Evolutionary conservation across 805 yeast genomes (phyloP).

Genomic region (Ogataea neopini): DNA sequence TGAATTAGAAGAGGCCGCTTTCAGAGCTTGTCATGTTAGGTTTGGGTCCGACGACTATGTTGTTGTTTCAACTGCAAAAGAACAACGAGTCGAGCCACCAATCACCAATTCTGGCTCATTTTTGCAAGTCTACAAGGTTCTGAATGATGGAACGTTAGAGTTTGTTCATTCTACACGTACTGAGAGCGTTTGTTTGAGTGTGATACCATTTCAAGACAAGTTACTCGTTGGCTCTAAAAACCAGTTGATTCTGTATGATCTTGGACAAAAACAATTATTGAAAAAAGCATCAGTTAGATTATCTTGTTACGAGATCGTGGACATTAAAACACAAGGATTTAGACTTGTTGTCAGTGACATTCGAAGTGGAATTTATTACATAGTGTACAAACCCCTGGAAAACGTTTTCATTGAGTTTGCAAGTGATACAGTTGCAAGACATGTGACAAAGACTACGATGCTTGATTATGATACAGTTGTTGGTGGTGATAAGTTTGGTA

Average conservation of each 20-base stretch:
- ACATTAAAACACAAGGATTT: conserved; percentile 54
- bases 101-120: conserved; percentile 26
- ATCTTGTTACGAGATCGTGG: conserved; percentile 49
- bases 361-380: conserved; percentile 59
- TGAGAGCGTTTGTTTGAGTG: conserved; percentile 46
- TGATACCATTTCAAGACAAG: conserved; percentile 58
- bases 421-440: conserved; percentile 69
- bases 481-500: conserved; percentile 90
- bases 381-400: conserved; percentile 48
- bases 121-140: conserved; percentile 41
- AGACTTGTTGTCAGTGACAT: conserved; percentile 74
- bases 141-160: conserved; percentile 39
- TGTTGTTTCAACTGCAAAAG: conserved; percentile 45
- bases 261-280: conserved; percentile 80
- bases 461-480: conserved; percentile 76
- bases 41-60: conserved; percentile 39
- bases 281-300: conserved; percentile 57
- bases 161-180: conserved; percentile 63
- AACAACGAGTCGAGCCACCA: conserved; percentile 34
- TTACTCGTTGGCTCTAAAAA: conserved; percentile 60
- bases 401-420: conserved; percentile 62
- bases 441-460: conserved; percentile 57
- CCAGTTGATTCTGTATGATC: conserved; percentile 58
- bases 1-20: conserved; percentile 48
- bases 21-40: conserved; percentile 37